These are phyloP conservation scores for Solanum chmielewskii DNA, from an alignment of 257 asterid genomes.

Conservation along the genomic window DNA sequence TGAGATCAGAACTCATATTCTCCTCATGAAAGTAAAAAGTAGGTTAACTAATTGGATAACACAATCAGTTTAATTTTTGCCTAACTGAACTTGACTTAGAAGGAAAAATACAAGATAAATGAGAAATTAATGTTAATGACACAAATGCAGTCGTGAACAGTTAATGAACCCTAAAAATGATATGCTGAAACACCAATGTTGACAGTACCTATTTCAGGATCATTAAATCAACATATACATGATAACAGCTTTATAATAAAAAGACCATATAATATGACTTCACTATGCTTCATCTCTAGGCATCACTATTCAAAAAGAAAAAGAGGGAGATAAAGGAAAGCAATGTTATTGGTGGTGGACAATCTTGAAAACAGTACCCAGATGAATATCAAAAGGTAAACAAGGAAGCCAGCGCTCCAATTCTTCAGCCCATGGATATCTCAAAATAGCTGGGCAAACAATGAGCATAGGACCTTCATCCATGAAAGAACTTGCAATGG, in stretches of 20 bases:
- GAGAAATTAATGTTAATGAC: neutral
- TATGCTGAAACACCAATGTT: neutral
- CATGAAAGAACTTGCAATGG: slow-evolving; percentile 75
- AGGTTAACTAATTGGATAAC: neutral
- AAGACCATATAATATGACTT: neutral
- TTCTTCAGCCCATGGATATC: slow-evolving; percentile 94
- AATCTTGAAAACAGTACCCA: slow-evolving; percentile 37
- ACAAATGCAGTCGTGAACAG: neutral
- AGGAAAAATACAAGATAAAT: neutral
- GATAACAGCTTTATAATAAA: neutral
- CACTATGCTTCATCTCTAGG: neutral
- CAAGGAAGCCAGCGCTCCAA: slow-evolving; percentile 93
- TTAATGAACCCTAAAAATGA: neutral
- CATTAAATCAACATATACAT: neutral
- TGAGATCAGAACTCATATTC: neutral
- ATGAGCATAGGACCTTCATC: slow-evolving; percentile 84
- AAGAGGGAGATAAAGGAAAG: neutral
- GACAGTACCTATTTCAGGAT: neutral
- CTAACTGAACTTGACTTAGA: neutral
- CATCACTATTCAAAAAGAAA: neutral
- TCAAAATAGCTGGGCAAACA: slow-evolving; percentile 92
- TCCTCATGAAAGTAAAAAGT: neutral
- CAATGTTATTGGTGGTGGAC: neutral
- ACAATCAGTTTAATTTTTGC: neutral
- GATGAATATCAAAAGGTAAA: slow-evolving; percentile 86